phyloP scores from a whole-genome alignment of 75 land plant genomes.

The Larix kaempferi region DNA sequence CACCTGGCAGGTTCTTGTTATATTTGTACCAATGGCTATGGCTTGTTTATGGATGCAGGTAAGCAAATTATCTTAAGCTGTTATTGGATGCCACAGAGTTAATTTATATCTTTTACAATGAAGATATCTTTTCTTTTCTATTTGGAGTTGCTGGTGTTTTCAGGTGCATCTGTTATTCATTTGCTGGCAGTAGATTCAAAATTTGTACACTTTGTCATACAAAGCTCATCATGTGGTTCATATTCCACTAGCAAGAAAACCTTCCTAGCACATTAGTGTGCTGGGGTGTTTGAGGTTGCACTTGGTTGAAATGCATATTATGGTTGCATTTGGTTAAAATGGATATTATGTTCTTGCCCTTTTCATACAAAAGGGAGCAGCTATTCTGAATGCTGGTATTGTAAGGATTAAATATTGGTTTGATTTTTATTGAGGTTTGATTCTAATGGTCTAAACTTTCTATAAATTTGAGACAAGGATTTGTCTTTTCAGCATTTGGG shows the following conservation, averaged over 20 bases:
- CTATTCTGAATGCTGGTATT: background rate
- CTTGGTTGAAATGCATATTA: background rate
- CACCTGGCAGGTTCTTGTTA: constrained; percentile 83
- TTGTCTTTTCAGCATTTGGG: constrained; percentile 9
- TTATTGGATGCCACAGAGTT: background rate
- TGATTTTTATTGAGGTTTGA: background rate
- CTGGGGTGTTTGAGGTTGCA: too few species aligned
- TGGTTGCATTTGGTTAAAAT: background rate
- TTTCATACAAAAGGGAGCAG: background rate
- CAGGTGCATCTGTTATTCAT: constrained; percentile 3
- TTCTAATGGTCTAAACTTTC: background rate
- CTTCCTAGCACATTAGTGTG: background rate
- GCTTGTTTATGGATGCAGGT: constrained; percentile 97
- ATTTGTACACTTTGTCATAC: background rate
- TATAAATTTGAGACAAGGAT: background rate
- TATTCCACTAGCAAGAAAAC: background rate
- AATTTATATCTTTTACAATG: background rate
- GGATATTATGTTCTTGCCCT: background rate
- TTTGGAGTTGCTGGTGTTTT: background rate
- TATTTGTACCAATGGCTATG: constrained; percentile 81
- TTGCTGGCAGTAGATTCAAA: background rate
- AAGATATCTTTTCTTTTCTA: background rate
- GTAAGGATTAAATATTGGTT: background rate
- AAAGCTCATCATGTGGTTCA: background rate
- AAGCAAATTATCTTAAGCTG: constrained; percentile 3